A percentile compares a stretch with the other conserved stretches of the same genome.
Conservation (phyloP, 805 yeast species). For the Wickerhamomyces hampshirensis region DNA sequence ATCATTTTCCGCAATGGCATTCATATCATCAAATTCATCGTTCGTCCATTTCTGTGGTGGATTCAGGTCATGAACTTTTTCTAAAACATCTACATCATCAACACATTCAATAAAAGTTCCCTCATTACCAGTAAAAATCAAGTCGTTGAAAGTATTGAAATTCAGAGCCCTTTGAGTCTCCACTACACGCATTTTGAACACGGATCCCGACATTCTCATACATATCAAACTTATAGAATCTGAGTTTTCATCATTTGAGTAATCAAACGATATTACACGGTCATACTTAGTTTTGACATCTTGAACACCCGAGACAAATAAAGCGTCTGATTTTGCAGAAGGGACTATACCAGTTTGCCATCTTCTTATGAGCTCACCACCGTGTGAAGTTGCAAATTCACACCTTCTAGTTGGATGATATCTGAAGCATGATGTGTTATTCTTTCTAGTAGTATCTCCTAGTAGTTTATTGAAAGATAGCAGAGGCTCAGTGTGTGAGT, state of each 20-base stretch:
- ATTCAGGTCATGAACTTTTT: slow-evolving; percentile 17
- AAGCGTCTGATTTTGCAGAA: slow-evolving; percentile 41
- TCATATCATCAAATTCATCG: slow-evolving; percentile 28
- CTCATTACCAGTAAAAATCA: slow-evolving; percentile 53
- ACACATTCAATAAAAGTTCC: slow-evolving; percentile 39
- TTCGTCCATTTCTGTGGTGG: slow-evolving; percentile 13
- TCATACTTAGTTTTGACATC: slow-evolving; percentile 76
- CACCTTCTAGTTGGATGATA: slow-evolving; percentile 61
- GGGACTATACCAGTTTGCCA: slow-evolving; percentile 72
- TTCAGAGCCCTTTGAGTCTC: slow-evolving; percentile 60
- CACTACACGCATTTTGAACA: slow-evolving; percentile 69
- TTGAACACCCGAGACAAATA: slow-evolving; percentile 71
- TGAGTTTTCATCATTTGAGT: slow-evolving; percentile 35
- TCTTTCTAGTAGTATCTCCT: slow-evolving; percentile 56
- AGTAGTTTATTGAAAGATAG: slow-evolving; percentile 57
- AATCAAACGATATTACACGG: slow-evolving; percentile 81
- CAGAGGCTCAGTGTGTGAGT: slow-evolving; percentile 43
- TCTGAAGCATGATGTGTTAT: slow-evolving; percentile 59
- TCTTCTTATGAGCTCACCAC: slow-evolving; percentile 71
- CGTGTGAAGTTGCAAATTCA: slow-evolving; percentile 75
- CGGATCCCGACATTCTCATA: slow-evolving; percentile 87
- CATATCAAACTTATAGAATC: slow-evolving; percentile 69
- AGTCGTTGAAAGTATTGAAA: slow-evolving; percentile 67
- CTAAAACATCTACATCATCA: slow-evolving; percentile 25
- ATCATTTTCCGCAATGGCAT: slow-evolving; percentile 18